Evolutionary conservation across 305 asterid species (phyloP).

Genomic region (Fraxinus paxiana): DNA sequence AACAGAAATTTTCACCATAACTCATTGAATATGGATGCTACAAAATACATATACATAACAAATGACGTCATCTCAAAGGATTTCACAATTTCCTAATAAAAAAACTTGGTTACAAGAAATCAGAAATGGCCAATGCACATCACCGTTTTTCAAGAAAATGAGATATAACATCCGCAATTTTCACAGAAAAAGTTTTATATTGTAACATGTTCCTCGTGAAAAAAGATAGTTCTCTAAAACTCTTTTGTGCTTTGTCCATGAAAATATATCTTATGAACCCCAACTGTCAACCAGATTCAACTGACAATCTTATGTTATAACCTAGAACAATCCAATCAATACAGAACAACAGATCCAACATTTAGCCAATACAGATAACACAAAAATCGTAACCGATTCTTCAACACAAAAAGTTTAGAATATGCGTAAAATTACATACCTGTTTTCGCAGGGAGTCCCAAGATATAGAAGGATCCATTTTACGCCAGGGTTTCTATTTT

Average conservation of each 20-base stretch:
- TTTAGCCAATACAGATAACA: not conserved
- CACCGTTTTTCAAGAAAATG: conserved; percentile 7
- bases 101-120: not conserved
- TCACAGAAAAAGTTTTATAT: not conserved
- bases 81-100: conserved; percentile 16
- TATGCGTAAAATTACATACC: conserved; percentile 32
- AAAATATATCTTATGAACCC: not conserved
- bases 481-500: not conserved
- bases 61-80: conserved; percentile 6
- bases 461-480: conserved; percentile 70
- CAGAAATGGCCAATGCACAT: not conserved
- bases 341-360: not conserved
- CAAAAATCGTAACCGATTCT: not conserved
- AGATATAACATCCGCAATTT: not conserved
- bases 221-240: not conserved
- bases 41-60: not conserved
- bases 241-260: not conserved
- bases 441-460: conserved; percentile 92
- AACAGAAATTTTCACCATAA: conserved; percentile 2
- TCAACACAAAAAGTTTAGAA: not conserved
- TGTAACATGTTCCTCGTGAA: not conserved
- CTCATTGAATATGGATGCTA: conserved; percentile 8
- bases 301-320: not conserved
- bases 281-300: conserved; percentile 1
- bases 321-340: not conserved